Base-by-base conservation (phyloP, 192 early-diverging fungal genomes). In the Mortierella alpina region DNA sequence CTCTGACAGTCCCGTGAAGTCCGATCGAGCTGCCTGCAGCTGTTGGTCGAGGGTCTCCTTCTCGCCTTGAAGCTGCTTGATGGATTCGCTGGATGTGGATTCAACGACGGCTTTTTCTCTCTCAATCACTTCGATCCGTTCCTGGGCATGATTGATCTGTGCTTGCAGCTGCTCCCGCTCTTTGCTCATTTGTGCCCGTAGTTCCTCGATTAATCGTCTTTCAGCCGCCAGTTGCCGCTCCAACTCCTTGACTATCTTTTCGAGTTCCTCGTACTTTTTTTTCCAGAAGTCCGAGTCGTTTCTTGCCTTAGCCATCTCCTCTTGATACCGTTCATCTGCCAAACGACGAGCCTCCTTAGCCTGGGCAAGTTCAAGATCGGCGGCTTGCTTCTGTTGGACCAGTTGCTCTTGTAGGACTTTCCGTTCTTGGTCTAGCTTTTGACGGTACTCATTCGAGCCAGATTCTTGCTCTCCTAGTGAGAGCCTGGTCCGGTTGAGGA, bases 401-500 rank as follows among this genome's bases (percentile, higher is more conserved):
- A 72, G 40, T n/a, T 80, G 77, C n/a, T 62, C 60, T 47, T 62
- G 44, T 2, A 60, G 42, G 15, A 72, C 52, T 13, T 72, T 64
- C 1, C 65, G 59, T 15, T 80, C 77, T 0, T 18, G 64, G 2
- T 68, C 60, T 2, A 63, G 31, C 15, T 68, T 72, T 39, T 63
- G 50, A 5, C 53, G 64, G 2, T 48, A 40, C 2, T 62, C 60
- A 2, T 14, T 41, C 0, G 54, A 46, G 17, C 31, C 31, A 31
- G 66, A 31, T n/a, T 72, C 65, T 44, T 80, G 77, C 12, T 80
- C 77, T 45, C 68, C 70, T 2, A 80, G 66, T 0, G 59, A 63
- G 31, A 52, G 40, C 20, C 57, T 72, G 9, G 62, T 51, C 18
- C 77, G 65, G 13, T 53, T 18, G 0, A 70, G 59, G 13, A 70